A percentile compares a stretch with the other conserved stretches of the same genome.
Conservation (phyloP, 257 asterid species). For the Agastache rugosa region DNA sequence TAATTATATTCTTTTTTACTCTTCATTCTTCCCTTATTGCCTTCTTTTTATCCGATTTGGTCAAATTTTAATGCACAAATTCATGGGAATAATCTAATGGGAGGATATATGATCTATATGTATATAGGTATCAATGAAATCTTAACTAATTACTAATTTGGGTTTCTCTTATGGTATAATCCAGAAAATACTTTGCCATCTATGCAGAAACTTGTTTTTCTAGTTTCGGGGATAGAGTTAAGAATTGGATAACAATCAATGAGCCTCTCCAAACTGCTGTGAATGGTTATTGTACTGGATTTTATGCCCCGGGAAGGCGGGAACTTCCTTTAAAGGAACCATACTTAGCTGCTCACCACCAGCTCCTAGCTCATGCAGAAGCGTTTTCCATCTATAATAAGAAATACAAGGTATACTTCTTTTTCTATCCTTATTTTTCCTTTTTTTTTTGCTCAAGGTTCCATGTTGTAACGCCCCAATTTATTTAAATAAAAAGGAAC, state of each 20-base stretch:
- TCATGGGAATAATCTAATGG: background rate
- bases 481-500: no score
- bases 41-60: background rate
- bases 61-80: background rate
- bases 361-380: constrained; percentile 56
- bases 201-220: constrained; percentile 65
- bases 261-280: constrained; percentile 67
- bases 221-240: constrained; percentile 62
- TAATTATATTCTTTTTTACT: constrained; percentile 33
- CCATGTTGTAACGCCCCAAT: no score
- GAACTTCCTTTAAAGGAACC: constrained; percentile 47
- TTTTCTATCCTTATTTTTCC: background rate
- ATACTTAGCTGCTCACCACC: constrained; percentile 56
- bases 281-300: constrained; percentile 55
- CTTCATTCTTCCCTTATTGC: background rate
- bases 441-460: background rate
- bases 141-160: constrained; percentile 28
- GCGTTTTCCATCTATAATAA: constrained; percentile 52
- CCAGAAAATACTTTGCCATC: constrained; percentile 59
- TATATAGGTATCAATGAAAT: background rate
- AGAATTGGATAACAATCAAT: constrained; percentile 62
- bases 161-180: constrained; percentile 40
- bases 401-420: constrained; percentile 49
- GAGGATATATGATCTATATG: background rate
- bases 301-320: constrained; percentile 60